Percentiles rank a stretch among this genome's conserved stretches.
These are phyloP conservation scores for Metschnikowia borealis DNA, from an alignment of 805 yeast genomes.

Conservation along the genomic window DNA sequence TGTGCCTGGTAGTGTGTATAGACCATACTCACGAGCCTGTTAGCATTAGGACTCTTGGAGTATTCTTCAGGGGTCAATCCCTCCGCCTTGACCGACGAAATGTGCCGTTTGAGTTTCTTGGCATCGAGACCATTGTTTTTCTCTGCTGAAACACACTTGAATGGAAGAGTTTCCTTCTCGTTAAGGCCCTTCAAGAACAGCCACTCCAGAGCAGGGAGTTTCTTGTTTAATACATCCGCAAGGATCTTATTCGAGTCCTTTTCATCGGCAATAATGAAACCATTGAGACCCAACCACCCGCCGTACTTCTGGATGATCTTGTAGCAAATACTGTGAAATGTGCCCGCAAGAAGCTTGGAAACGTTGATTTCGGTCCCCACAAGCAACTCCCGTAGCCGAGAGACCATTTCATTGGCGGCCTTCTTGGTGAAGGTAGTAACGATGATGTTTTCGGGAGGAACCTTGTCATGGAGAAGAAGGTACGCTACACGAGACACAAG, in stretches of 20 bases:
- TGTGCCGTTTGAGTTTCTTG: conserved; percentile 38
- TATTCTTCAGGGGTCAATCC: conserved; percentile 47
- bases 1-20: conserved; percentile 52
- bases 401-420: conserved; percentile 83
- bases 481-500: conserved; percentile 75
- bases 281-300: conserved; percentile 37
- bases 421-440: conserved; percentile 92
- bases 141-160: conserved; percentile 12
- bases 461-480: conserved; percentile 46
- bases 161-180: conserved; percentile 13
- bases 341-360: conserved; percentile 64
- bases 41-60: conserved; percentile 8
- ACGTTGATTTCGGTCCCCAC: conserved; percentile 32
- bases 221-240: conserved; percentile 34
- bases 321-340: conserved; percentile 83
- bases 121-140: conserved; percentile 35
- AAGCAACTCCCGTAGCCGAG: conserved; percentile 46
- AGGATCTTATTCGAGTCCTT: conserved; percentile 52
- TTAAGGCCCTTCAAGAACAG: conserved; percentile 12
- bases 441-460: conserved; percentile 61
- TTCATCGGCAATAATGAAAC: conserved; percentile 59
- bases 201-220: conserved; percentile 19
- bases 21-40: conserved; percentile 24
- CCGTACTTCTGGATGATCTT: conserved; percentile 58
- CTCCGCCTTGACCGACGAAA: conserved; percentile 55